Evolutionary conservation across 108 stramenopile genomes (phyloP).

Genomic region (Pseudonitzschia multiseries): DNA sequence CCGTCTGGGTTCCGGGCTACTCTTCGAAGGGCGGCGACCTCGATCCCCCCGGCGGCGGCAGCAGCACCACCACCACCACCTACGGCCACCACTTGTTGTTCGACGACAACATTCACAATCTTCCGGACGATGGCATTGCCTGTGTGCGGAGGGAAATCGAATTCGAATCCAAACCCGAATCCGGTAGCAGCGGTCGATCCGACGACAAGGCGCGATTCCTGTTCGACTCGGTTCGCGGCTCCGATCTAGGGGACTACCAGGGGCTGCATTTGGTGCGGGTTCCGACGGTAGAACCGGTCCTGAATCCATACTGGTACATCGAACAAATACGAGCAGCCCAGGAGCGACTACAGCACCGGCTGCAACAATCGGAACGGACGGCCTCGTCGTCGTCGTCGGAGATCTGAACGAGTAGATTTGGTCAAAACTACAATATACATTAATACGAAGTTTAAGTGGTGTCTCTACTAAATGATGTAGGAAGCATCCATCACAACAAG

Average conservation of each 20-base stretch:
- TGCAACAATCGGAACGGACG: constrained; percentile 2
- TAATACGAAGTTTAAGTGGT: no score
- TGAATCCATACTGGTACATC: constrained; percentile 76
- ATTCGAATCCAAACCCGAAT: neutral
- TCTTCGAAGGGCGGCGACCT: no score
- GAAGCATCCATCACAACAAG: no score
- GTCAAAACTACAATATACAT: no score
- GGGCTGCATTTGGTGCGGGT: constrained; percentile 79
- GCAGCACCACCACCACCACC: constrained; percentile 1
- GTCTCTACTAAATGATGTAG: no score
- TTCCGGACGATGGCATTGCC: constrained; percentile 68
- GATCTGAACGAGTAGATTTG: no score
- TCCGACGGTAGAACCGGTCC: constrained; percentile 71
- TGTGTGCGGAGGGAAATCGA: constrained; percentile 43
- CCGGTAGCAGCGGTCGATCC: no score
- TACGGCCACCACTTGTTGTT: constrained; percentile 78
- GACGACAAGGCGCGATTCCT: constrained; percentile 41
- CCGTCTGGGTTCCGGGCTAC: constrained; percentile 67
- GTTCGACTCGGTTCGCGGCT: constrained; percentile 24
- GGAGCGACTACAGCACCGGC: constrained; percentile 15
- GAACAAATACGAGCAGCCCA: constrained; percentile 57
- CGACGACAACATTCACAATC: constrained; percentile 89
- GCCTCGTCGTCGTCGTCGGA: no score
- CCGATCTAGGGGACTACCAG: constrained; percentile 35
- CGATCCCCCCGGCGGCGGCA: no score